phyloP scores from a whole-genome alignment of 257 asterid genomes.

The Buddleja alternifolia region DNA sequence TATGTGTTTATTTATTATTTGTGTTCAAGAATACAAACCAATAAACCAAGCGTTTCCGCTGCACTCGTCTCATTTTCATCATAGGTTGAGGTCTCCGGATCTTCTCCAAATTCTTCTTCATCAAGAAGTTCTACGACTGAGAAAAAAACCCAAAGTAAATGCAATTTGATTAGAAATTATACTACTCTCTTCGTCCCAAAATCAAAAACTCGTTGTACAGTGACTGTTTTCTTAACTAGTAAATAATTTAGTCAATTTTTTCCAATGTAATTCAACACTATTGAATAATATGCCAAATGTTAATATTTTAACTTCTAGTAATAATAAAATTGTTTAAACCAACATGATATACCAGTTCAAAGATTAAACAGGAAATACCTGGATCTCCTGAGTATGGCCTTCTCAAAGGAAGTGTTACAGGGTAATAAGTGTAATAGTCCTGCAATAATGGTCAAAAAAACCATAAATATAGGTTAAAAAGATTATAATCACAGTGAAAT shows the following conservation, averaged over 20 bases:
- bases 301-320: too few relatives aligned
- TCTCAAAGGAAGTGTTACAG: conserved; percentile 73
- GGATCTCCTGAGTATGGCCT: conserved; percentile 94
- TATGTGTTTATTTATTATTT: not conserved
- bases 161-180: not conserved
- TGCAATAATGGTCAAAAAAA: conserved; percentile 31
- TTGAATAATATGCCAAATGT: too few relatives aligned
- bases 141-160: conserved; percentile 2
- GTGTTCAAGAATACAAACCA: conserved; percentile 46
- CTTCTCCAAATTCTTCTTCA: conserved; percentile 72
- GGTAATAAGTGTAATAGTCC: conserved; percentile 80
- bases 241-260: too few relatives aligned
- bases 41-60: conserved; percentile 64
- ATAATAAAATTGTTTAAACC: too few relatives aligned
- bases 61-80: conserved; percentile 50
- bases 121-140: conserved; percentile 65
- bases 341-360: too few relatives aligned
- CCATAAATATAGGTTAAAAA: not conserved
- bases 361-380: conserved; percentile 44
- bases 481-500: not conserved
- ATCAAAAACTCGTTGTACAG: too few relatives aligned
- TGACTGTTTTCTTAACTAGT: too few relatives aligned
- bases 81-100: conserved; percentile 32
- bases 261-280: too few relatives aligned
- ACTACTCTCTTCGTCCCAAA: too few relatives aligned